Conservation (phyloP, 2,329 filamentous ascomycete genomes). For the Penicillium concentricum region DNA sequence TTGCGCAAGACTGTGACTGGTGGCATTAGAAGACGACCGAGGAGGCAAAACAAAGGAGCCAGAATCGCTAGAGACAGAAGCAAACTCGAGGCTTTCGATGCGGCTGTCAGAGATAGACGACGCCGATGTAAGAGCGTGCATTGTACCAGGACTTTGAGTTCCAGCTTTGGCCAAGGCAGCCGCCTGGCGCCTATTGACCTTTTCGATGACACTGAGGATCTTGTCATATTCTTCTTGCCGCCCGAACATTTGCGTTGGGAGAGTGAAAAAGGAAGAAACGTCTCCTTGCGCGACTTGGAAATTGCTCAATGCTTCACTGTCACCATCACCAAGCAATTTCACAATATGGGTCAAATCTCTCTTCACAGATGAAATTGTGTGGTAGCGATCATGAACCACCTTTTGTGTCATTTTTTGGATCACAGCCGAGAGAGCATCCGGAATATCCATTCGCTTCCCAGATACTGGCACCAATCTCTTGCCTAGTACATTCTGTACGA, state of each 20-base stretch:
- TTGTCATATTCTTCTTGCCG: conserved; percentile 68
- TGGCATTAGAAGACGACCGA: conserved; percentile 39
- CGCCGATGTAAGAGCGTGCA: conserved; percentile 52
- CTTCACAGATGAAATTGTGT: conserved; percentile 82
- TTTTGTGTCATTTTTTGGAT: conserved; percentile 93
- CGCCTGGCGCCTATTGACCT: conserved; percentile 66
- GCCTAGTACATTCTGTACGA: conserved; percentile 84
- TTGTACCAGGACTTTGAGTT: conserved; percentile 38
- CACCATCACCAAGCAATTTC: conserved; percentile 71
- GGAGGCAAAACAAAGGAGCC: conserved; percentile 45
- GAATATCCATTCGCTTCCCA: conserved; percentile 75
- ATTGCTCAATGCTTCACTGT: conserved; percentile 66
- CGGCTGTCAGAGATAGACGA: conserved; percentile 55
- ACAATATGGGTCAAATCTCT: conserved; percentile 75
- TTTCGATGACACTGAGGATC: conserved; percentile 73
- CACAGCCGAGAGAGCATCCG: conserved; percentile 75
- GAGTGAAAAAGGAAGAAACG: conserved; percentile 86
- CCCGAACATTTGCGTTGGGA: conserved; percentile 79
- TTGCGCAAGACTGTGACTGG: conserved; percentile 28
- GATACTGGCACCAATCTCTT: conserved; percentile 76
- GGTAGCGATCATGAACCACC: conserved; percentile 81
- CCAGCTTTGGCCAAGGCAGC: conserved; percentile 32
- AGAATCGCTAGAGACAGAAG: conserved; percentile 57
- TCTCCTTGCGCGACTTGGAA: conserved; percentile 81
- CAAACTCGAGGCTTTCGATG: conserved; percentile 48